Evolutionary conservation across 345 rosid species (phyloP).

Genomic region (Arabidopsis thaliana): DNA sequence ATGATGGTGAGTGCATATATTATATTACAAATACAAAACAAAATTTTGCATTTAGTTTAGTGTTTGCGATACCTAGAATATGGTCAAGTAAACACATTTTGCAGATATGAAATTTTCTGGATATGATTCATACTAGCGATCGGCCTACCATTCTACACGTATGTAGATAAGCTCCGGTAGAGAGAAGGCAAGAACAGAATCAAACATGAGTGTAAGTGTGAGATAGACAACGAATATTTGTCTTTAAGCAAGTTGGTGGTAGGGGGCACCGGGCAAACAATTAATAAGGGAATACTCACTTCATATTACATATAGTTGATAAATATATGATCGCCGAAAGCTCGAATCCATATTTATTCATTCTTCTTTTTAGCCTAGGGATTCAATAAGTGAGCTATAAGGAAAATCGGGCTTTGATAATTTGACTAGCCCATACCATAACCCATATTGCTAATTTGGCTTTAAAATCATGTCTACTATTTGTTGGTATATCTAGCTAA

Average conservation of each 20-base stretch:
- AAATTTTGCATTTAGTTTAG: not conserved
- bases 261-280: constrained; percentile 34
- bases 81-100: not conserved
- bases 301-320: constrained; percentile 7
- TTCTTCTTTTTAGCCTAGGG: constrained; percentile 13
- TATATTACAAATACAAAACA: not conserved
- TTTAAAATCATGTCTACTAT: not conserved
- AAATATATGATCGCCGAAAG: constrained; percentile 28
- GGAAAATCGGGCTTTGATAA: not conserved
- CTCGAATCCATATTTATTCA: constrained; percentile 21
- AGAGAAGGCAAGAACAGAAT: constrained; percentile 36
- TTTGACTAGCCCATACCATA: constrained; percentile 1
- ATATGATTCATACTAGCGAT: not conserved
- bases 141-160: constrained; percentile 4
- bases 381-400: constrained; percentile 19
- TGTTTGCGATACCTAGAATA: not conserved
- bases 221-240: constrained; percentile 36
- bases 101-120: not conserved
- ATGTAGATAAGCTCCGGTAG: constrained; percentile 11
- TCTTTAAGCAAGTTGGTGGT: constrained; percentile 40
- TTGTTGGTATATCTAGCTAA: not conserved
- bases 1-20: not conserved
- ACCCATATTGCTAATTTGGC: not conserved
- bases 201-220: constrained; percentile 31
- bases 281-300: constrained; percentile 28